phyloP scores from a whole-genome alignment of 768 basidiomycete genomes.

The Tricholoma furcatifolium region DNA sequence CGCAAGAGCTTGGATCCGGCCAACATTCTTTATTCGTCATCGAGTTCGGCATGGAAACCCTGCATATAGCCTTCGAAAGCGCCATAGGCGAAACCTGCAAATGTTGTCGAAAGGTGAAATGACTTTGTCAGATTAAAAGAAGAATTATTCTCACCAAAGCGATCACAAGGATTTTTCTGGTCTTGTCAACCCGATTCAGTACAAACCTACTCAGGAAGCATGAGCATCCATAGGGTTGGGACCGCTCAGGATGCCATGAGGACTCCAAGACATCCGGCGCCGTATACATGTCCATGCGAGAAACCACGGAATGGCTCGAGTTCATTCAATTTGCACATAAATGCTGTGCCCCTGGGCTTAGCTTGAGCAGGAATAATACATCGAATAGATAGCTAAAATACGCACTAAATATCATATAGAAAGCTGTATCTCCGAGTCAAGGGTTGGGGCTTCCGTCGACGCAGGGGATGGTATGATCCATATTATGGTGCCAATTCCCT shows the following conservation, averaged over 20 bases:
- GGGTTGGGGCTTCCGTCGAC: too few relatives aligned
- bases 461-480: too few relatives aligned
- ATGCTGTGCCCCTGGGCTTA: too few relatives aligned
- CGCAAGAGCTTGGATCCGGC: too few relatives aligned
- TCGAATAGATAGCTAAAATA: too few relatives aligned
- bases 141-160: slow-evolving; percentile 65
- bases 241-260: slow-evolving; percentile 62
- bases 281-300: slow-evolving; percentile 80
- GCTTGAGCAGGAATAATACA: too few relatives aligned
- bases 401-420: too few relatives aligned
- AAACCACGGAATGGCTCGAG: slow-evolving; percentile 84
- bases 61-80: slow-evolving; percentile 91
- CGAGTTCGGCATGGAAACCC: slow-evolving; percentile 81
- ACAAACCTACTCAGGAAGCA: slow-evolving; percentile 64
- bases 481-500: too few relatives aligned
- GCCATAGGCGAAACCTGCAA: slow-evolving; percentile 69
- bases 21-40: slow-evolving; percentile 85
- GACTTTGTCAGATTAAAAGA: background rate
- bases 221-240: slow-evolving; percentile 78
- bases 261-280: slow-evolving; percentile 31
- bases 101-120: background rate
- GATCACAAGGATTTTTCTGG: too few relatives aligned
- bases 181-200: too few relatives aligned
- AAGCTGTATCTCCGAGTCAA: too few relatives aligned
- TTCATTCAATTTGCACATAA: too few relatives aligned